Evolutionary conservation across 164 flowering plant genomes (phyloP), one percentile per base, ranked within the genome.

Genomic region (Chimonanthus salicifolius): DNA sequence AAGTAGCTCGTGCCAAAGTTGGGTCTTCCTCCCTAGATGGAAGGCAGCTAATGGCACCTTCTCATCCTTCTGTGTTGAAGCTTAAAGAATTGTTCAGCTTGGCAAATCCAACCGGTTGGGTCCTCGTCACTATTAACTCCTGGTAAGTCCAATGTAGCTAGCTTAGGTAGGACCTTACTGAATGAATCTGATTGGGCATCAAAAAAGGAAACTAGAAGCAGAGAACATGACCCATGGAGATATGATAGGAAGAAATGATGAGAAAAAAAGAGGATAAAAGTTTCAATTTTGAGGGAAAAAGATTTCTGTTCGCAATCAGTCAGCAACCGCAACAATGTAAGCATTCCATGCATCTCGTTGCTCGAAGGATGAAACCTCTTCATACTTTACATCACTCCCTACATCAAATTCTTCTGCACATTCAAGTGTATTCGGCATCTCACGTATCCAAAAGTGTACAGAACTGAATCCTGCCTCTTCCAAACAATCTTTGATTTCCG

Each of bases 341-440:
- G 99, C 99, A 81, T 94, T 94, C 98, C 98, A 94, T 49, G 98
- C 86, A 80, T 94, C 98, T 74, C 84, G 83, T 74, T 94, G 98
- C 48, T 86, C 81, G 73, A 92, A 94, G 68, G 83, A 82, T 3
- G 85, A 66, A 15, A 87, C 88, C 81, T 94, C 96, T 80, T 91
- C 94, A 75, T 91, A 94, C 74, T 94, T 94, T 49, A 85, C 76
- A 69, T 92, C 93, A 70, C 80, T 78, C 49, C 85, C 89, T 10
- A 49, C 81, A 15, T 87, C 86, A 50, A 89, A 88, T 66, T 94
- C 98, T 64, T 80, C 83, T 6, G 84, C 80, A 45, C 71, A 73
- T 44, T 81, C 81, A 43, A 69, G 77, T 7, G 88, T 81, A 68
- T 92, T 88, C 18, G 97, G 97, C 98, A 91, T 94, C 78, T 84